These are phyloP conservation scores for Penicillium oxalicum DNA, from an alignment of 2,329 filamentous ascomycete genomes.

Conservation along the genomic window DNA sequence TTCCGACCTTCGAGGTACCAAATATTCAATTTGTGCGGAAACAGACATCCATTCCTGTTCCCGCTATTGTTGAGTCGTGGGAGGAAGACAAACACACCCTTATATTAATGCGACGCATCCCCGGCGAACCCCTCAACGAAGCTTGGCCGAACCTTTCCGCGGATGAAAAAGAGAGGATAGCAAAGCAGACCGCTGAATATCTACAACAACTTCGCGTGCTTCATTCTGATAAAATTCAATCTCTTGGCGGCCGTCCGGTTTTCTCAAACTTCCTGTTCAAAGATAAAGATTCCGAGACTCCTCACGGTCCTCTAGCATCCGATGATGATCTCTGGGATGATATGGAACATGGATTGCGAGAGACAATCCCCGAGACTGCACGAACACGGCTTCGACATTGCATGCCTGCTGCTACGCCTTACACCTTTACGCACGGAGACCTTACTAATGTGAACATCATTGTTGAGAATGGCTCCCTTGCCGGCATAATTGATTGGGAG, in stretches of 20 bases:
- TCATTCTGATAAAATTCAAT: conserved; percentile 8
- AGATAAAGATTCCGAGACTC: not conserved
- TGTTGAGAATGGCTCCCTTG: conserved; percentile 31
- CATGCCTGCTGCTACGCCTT: conserved; percentile 22
- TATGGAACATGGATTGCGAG: conserved; percentile 7
- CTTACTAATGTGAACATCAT: conserved; percentile 37
- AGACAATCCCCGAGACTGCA: not conserved
- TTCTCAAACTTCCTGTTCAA: not conserved
- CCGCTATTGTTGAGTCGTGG: conserved; percentile 15
- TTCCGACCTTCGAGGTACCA: conserved; percentile 10
- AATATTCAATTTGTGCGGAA: conserved; percentile 18
- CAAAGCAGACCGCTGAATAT: conserved; percentile 12
- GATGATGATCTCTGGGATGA: conserved; percentile 12
- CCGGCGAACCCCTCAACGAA: conserved; percentile 10
- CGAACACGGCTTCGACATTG: conserved; percentile 6
- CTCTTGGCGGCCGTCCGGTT: not conserved
- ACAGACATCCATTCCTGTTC: conserved; percentile 19
- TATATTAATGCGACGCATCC: conserved; percentile 11
- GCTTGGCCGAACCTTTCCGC: conserved; percentile 10
- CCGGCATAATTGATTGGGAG: conserved; percentile 39
- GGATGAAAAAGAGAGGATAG: conserved; percentile 11
- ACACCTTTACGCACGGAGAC: conserved; percentile 37
- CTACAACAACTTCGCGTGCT: conserved; percentile 11
- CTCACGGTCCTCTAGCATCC: conserved; percentile 6
- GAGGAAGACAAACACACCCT: conserved; percentile 12